These are phyloP conservation scores for Puccinia coronata DNA, from an alignment of 1,284 basidiomycete species.

Conservation along the genomic window DNA sequence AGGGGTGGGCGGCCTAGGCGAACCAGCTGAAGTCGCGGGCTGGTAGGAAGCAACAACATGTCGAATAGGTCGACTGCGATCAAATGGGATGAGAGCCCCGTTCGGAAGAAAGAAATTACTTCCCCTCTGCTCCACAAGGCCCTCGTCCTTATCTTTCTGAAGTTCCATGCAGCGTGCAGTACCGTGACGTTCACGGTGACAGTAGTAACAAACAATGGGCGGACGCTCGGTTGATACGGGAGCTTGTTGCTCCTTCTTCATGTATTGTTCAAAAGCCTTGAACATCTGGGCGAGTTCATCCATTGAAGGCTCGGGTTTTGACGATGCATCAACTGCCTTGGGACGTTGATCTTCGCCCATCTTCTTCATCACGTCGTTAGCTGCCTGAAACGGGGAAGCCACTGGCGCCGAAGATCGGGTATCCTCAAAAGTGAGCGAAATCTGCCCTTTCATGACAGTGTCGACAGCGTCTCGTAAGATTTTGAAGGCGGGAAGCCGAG, in stretches of 20 bases:
- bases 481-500: not conserved
- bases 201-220: slow-evolving; percentile 1
- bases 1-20: too few relatives aligned
- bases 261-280: not conserved
- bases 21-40: too few relatives aligned
- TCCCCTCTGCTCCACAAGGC: too few relatives aligned
- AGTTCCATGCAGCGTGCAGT: not conserved
- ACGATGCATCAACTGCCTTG: too few relatives aligned
- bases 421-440: not conserved
- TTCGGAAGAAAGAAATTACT: not conserved
- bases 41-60: not conserved
- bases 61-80: not conserved
- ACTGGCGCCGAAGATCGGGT: not conserved
- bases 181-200: not conserved
- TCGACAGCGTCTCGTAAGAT: not conserved
- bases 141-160: not conserved
- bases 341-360: not conserved
- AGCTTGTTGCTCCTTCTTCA: too few relatives aligned
- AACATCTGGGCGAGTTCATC: not conserved
- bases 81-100: not conserved
- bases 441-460: not conserved
- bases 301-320: too few relatives aligned
- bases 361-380: not conserved
- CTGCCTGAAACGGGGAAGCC: not conserved
- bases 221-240: too few relatives aligned